Evolutionary conservation across 176 grass and related monocot genomes (phyloP), one percentile per base, ranked within the genome.

Genomic region (Lolium multiflorum): DNA sequence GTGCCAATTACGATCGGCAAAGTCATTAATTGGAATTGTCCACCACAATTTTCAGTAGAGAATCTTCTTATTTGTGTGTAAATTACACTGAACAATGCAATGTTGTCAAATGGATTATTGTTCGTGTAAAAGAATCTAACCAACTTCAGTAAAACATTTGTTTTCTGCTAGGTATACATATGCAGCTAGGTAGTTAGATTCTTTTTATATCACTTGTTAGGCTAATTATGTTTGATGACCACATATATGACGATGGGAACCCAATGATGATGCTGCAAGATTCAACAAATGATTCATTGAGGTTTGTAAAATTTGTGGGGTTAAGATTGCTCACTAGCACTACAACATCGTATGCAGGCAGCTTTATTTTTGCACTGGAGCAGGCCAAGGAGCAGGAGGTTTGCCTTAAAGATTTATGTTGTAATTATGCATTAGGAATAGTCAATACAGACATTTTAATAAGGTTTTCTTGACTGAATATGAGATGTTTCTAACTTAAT

Each of bases 261-360:
- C 93, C 20, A 94, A 91, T 73, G 93, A 95, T 88, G 95, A 98
- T 82, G 93, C 93, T 8, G 91, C 90, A 63, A 86, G 91, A 69
- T 98, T 98, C 90, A 94, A 89, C 83, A 94, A 95, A 89, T 98
- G 91, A 91, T 94, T 98, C 67, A 91, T 84, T 24, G 96, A 95
- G 93, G 93, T n/a, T 97, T 89, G 85, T 86, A 14, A 73, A 56
- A 10, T 71, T 15, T 64, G 17, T 25, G 20, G 35, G 3, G 3
- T 59, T 66, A 17, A 62, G 9, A 79, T 79, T 74, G 39, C 4
- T 79, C 24, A 18, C 15, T 65, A 11, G 72, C 7, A 14, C 47
- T 78, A 54, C 28, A 35, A 41, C n/a, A 1, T 41, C 55, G 82
- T 49, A n/a, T 56, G 43, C 50, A 63, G 20, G 59, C 39, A 39